Percentiles rank a stretch among this genome's conserved stretches.
Conservation (phyloP, 306 rosid genomes). For the Cicer arietinum region DNA sequence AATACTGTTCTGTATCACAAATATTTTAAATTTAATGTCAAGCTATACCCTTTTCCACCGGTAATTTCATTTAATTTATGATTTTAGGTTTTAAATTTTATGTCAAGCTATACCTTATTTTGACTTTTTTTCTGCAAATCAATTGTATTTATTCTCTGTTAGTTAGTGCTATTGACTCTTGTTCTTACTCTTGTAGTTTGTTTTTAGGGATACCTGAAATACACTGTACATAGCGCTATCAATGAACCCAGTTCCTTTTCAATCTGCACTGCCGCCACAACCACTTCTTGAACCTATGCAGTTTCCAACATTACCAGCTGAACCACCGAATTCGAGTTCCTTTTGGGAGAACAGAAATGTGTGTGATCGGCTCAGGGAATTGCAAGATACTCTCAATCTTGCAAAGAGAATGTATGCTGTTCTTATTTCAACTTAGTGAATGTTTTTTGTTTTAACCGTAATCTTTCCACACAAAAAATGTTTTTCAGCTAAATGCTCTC, state of each 20-base stretch:
- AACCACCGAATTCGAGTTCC: conserved; percentile 58
- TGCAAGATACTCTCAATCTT: conserved; percentile 71
- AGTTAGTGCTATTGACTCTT: not conserved
- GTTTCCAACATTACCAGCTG: conserved; percentile 58
- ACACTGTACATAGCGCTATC: not conserved
- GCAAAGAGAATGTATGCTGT: conserved; percentile 67
- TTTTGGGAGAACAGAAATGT: conserved; percentile 76
- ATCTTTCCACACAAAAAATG: not conserved
- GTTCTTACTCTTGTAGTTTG: not conserved
- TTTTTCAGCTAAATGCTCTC: not conserved
- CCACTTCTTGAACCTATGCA: conserved; percentile 40
- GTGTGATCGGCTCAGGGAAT: conserved; percentile 52
- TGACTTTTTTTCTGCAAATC: not conserved
- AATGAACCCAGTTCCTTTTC: conserved; percentile 65
- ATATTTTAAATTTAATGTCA: not conserved
- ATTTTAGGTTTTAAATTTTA: too few relatives aligned
- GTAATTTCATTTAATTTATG: too few relatives aligned
- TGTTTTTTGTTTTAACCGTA: conserved; percentile 1
- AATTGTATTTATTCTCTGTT: conserved; percentile 9
- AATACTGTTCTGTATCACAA: not conserved
- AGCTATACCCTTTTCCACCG: not conserved
- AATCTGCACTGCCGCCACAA: conserved; percentile 34
- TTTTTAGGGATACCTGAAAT: conserved; percentile 6
- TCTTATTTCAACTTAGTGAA: not conserved
- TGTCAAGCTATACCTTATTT: not conserved